A percentile compares a stretch with the other conserved stretches of the same genome.
phyloP scores from a whole-genome alignment of 768 basidiomycete species.

The Boletus vinaceobasis region DNA sequence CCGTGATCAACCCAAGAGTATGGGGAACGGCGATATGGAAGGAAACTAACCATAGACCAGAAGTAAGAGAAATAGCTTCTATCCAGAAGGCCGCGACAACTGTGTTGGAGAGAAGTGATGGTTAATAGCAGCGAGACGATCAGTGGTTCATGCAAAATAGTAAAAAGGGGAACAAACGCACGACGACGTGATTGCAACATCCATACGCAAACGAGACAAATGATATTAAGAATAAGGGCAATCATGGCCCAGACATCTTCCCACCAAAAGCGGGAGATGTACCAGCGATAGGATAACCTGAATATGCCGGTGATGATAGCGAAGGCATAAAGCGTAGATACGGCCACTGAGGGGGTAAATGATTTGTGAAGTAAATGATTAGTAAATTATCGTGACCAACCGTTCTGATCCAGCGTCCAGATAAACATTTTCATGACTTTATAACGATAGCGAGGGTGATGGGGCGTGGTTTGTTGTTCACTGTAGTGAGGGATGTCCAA shows the following conservation, averaged over 20 bases:
- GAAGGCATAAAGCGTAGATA: neutral
- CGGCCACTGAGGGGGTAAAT: neutral
- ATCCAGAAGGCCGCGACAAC: neutral
- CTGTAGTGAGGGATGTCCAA: neutral
- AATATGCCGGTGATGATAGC: neutral
- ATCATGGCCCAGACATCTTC: conserved; percentile 3
- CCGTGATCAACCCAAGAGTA: neutral
- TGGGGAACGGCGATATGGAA: neutral
- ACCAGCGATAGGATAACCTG: conserved; percentile 2
- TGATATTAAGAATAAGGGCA: neutral
- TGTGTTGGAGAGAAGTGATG: neutral
- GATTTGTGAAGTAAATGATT: neutral
- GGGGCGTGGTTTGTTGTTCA: neutral
- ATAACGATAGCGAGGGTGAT: neutral
- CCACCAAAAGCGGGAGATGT: conserved; percentile 1
- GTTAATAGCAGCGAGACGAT: neutral
- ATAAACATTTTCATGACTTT: neutral
- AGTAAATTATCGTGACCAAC: neutral
- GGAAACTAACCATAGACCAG: neutral
- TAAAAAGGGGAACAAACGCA: neutral
- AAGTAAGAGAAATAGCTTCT: neutral
- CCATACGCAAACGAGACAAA: neutral
- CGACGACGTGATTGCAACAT: neutral
- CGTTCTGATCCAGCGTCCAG: neutral
- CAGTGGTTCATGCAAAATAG: neutral